Conservation (phyloP, 164 flowering plant species). For the Chimonanthus praecox region DNA sequence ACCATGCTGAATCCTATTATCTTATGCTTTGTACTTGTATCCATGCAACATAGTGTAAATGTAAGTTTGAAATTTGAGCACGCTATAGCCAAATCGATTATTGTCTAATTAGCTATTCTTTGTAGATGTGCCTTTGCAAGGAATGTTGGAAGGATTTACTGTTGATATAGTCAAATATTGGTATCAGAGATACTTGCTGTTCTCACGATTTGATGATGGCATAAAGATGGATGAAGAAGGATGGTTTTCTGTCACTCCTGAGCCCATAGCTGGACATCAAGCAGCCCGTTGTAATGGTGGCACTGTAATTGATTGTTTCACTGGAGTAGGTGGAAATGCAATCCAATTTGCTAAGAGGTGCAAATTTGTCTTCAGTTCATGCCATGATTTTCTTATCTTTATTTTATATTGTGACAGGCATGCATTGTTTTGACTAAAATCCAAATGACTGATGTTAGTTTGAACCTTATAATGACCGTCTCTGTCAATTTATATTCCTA, state of each 20-base stretch:
- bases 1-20: not conserved
- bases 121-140: conserved; percentile 20
- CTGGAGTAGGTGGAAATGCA: conserved; percentile 97
- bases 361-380: not conserved
- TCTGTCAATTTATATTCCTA: not conserved
- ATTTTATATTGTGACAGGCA: too few species aligned
- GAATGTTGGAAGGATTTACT: conserved; percentile 26
- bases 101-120: not conserved
- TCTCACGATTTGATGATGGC: conserved; percentile 81
- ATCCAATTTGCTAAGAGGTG: conserved; percentile 85
- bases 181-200: conserved; percentile 69
- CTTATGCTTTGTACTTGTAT: not conserved
- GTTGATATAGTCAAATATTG: conserved; percentile 59
- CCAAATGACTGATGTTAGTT: not conserved
- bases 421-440: not conserved
- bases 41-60: not conserved
- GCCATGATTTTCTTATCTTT: not conserved
- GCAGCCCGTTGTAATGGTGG: conserved; percentile 74
- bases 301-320: conserved; percentile 60
- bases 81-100: too few species aligned
- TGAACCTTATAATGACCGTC: not conserved
- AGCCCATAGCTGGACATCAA: conserved; percentile 73
- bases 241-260: conserved; percentile 98
- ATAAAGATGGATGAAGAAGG: conserved; percentile 93
- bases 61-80: not conserved